Evolutionary conservation across 306 rosid species (phyloP).

Genomic region (Canavalia gladiata): DNA sequence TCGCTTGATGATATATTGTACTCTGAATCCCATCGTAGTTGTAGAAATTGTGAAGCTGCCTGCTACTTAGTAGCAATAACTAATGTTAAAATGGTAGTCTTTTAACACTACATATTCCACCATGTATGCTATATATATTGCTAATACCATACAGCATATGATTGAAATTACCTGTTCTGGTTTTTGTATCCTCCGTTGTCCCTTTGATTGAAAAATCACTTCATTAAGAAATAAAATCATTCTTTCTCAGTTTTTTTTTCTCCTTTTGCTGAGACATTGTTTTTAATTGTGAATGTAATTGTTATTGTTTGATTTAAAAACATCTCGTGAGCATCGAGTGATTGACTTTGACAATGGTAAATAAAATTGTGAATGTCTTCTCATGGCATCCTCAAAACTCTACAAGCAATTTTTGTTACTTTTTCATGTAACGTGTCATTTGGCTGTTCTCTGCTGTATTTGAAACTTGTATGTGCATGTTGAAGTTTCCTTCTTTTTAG

Average conservation of each 20-base stretch:
- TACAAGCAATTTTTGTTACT: not conserved
- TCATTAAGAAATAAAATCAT: not conserved
- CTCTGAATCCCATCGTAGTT: not conserved
- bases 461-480: not conserved
- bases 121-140: not conserved
- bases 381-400: not conserved
- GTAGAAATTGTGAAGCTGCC: constrained; percentile 6
- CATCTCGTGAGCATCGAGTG: not conserved
- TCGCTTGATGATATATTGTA: not conserved
- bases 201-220: not conserved
- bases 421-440: not conserved
- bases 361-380: not conserved
- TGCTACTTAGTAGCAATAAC: not conserved
- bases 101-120: not conserved
- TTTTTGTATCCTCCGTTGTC: not conserved
- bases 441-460: not conserved
- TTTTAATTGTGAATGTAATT: constrained; percentile 41
- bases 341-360: not conserved
- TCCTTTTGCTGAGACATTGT: constrained; percentile 30
- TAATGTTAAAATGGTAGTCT: not conserved
- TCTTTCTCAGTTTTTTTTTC: no score
- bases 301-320: not conserved
- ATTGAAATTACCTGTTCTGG: not conserved
- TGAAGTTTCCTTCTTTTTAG: not conserved
- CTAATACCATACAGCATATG: not conserved